These are phyloP conservation scores for Echeveria elegans DNA, from an alignment of 164 flowering plant species.

Conservation along the genomic window DNA sequence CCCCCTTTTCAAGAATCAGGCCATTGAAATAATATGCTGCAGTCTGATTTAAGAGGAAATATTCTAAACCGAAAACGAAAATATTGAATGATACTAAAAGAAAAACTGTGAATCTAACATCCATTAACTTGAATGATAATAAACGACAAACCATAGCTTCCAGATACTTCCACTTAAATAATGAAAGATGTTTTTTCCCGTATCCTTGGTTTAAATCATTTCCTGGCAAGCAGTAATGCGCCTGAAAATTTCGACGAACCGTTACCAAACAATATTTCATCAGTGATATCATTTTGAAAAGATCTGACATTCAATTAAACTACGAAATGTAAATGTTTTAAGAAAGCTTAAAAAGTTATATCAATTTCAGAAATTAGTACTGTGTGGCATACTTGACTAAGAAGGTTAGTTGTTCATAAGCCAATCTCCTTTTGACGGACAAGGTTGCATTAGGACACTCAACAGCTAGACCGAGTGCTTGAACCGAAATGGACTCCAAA, in stretches of 20 bases:
- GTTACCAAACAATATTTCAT: background rate
- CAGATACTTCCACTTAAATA: constrained; percentile 84
- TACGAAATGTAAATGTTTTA: too few species aligned
- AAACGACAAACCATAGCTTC: constrained; percentile 68
- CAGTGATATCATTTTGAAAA: too few species aligned
- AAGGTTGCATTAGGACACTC: constrained; percentile 71
- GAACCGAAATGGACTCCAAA: constrained; percentile 60
- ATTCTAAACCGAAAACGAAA: background rate
- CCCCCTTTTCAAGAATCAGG: constrained; percentile 72
- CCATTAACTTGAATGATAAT: too few species aligned
- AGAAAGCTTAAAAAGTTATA: too few species aligned
- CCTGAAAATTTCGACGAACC: constrained; percentile 28
- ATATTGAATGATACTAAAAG: constrained; percentile 8
- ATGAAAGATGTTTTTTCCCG: constrained; percentile 62
- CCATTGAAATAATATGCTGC: constrained; percentile 95
- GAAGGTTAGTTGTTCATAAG: constrained; percentile 75
- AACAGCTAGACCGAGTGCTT: constrained; percentile 75
- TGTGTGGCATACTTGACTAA: constrained; percentile 49
- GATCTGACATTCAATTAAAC: too few species aligned
- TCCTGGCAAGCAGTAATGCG: constrained; percentile 55
- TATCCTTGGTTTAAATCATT: constrained; percentile 26
- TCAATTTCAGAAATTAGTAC: background rate
- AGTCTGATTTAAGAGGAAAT: constrained; percentile 38
- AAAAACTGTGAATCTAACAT: background rate
- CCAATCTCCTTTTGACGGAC: constrained; percentile 90